Conservation (phyloP, 495 filamentous ascomycete species). For the Acidiella bohemica region DNA sequence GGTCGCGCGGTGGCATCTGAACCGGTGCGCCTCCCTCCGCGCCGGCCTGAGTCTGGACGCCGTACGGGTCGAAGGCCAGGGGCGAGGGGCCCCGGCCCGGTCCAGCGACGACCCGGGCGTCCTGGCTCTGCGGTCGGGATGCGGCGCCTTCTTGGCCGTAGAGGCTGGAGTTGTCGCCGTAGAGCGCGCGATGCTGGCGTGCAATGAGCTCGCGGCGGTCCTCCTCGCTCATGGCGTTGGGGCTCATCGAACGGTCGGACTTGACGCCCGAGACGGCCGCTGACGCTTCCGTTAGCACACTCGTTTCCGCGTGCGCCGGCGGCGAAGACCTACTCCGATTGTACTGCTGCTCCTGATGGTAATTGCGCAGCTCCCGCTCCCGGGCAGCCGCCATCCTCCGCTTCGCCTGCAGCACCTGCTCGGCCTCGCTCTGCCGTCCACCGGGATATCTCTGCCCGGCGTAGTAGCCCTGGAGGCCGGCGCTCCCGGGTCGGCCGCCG, state of each 20-base stretch:
- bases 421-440: conserved; percentile 82
- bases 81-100: conserved; percentile 47
- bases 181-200: conserved; percentile 84
- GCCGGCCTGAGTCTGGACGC: conserved; percentile 30
- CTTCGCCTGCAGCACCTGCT: conserved; percentile 98
- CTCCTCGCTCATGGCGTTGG: conserved; percentile 82
- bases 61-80: conserved; percentile 49
- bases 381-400: conserved; percentile 96
- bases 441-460: conserved; percentile 84
- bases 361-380: conserved; percentile 97
- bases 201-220: conserved; percentile 91
- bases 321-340: conserved; percentile 89
- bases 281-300: too few species aligned
- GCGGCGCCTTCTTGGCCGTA: conserved; percentile 49
- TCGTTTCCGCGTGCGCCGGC: too few species aligned
- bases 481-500: conserved; percentile 53
- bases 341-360: conserved; percentile 99
- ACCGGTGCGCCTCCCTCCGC: conserved; percentile 32
- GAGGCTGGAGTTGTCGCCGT: conserved; percentile 56
- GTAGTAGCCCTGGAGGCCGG: conserved; percentile 85
- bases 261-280: conserved; percentile 71
- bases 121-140: conserved; percentile 44
- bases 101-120: conserved; percentile 37
- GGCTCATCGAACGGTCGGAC: conserved; percentile 84
- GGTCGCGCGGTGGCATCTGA: conserved; percentile 34